Base-by-base conservation (phyloP, 169 alveolate species). In the Prorocentrum cordatum region DNA sequence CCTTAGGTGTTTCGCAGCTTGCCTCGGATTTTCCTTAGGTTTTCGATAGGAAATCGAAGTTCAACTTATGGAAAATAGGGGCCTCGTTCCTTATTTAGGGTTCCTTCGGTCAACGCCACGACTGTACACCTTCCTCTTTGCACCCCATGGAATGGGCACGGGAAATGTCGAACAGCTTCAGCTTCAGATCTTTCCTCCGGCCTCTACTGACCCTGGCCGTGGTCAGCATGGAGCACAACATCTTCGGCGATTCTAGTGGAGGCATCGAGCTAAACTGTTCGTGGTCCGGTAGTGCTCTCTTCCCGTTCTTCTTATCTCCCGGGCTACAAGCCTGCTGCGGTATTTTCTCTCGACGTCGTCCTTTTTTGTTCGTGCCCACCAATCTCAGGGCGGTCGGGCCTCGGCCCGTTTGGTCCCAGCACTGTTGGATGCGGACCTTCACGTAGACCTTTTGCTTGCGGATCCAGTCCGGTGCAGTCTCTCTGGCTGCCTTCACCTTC, bases 341-440 rank as follows among this genome's bases (percentile, higher is more conserved):
- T 36, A 36, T 4, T 36, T 36, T 9, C 9, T 9, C 16, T 36
- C 9, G 16, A 6, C 62, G n/a, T 4, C 4, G 27, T 50, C 62
- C 1, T n/a, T 79, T 79, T 27, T 80, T 80, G 54, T 80, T 80
- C 5, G 72, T 12, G 27, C 61, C 89, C 2, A 80, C 77, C 89
- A 64, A 80, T 36, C 39, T 80, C 68, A 61, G 10, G 24, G 67
- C 26, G 27, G 61, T 61, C 16, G 64, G 54, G 3, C n/a, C 58
- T 24, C 26, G 20, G 1, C 71, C 71, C 0, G 54, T 36, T 4
- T 6, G 3, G 9, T 9, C 16, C 16, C 4, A 6, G 16, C 16
- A 4, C 45, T 36, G 16, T 9, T 36, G 16, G 45, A 36, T 6
- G 0, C 47, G 50, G 0, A 38, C 45, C 59, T 59, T 29, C n/a